Percentiles rank a stretch among this genome's conserved stretches.
Conservation (phyloP, 1,139 yeast species). For the Suhomyces kunorum region DNA sequence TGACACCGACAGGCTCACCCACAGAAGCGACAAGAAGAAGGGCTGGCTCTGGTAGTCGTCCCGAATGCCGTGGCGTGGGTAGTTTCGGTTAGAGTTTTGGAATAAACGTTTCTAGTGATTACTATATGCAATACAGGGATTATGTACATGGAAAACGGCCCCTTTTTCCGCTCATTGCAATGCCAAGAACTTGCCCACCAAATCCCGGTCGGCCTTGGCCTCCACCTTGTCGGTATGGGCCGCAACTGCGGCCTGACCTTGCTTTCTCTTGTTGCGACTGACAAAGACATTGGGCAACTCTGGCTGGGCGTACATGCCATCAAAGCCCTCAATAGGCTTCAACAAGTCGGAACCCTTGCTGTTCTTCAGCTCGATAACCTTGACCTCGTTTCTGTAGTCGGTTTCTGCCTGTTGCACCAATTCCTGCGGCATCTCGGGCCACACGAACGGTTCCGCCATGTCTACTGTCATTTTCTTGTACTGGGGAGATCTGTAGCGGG, state of each 20-base stretch:
- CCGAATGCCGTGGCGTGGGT: too few species aligned
- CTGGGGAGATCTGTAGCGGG: slow-evolving; percentile 78
- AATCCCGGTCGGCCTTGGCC: slow-evolving; percentile 31
- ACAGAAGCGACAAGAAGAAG: slow-evolving; percentile 16
- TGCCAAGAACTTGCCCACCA: slow-evolving; percentile 31
- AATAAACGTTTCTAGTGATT: slow-evolving; percentile 4
- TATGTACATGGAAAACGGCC: slow-evolving; percentile 4
- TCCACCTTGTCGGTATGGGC: slow-evolving; percentile 26
- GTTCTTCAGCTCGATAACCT: slow-evolving; percentile 30
- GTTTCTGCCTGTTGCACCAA: slow-evolving; percentile 26
- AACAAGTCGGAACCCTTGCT: slow-evolving; percentile 64
- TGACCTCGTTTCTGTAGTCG: slow-evolving; percentile 30
- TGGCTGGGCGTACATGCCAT: slow-evolving; percentile 74
- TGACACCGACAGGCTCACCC: slow-evolving; percentile 17
- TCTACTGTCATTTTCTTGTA: slow-evolving; percentile 93
- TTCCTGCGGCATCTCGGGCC: slow-evolving; percentile 69
- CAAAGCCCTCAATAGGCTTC: slow-evolving; percentile 73
- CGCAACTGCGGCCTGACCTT: slow-evolving; percentile 42
- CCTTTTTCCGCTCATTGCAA: slow-evolving; percentile 12
- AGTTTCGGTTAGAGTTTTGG: slow-evolving; percentile 5
- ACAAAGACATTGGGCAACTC: slow-evolving; percentile 72
- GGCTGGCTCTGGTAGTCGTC: slow-evolving; percentile 36
- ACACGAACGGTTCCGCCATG: slow-evolving; percentile 87
- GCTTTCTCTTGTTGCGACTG: slow-evolving; percentile 50
- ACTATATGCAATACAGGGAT: slow-evolving; percentile 8